Conservation (phyloP, 2,329 filamentous ascomycete species). For the Colletotrichum sp. region DNA sequence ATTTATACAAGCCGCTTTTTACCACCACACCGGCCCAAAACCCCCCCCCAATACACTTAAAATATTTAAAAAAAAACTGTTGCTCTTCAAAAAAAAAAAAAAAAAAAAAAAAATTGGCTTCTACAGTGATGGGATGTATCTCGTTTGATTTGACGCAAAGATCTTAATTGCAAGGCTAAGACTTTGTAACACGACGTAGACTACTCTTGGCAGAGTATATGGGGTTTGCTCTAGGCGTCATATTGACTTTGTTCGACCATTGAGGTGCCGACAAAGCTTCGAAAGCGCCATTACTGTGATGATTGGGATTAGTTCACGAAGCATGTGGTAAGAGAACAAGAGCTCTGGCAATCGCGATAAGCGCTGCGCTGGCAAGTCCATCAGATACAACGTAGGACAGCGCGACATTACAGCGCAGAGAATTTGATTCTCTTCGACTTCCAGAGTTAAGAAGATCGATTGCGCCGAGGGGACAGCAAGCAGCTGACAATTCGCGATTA, state of each 20-base stretch:
- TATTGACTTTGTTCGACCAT: conserved; percentile 82
- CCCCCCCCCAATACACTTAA: too few species aligned
- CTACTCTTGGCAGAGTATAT: conserved; percentile 86
- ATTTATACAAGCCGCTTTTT: too few species aligned
- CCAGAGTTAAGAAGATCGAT: background rate
- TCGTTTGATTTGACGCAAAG: conserved; percentile 84
- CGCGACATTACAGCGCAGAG: background rate
- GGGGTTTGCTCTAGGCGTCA: conserved; percentile 79
- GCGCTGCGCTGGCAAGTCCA: background rate
- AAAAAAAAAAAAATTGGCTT: too few species aligned
- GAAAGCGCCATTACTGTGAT: conserved; percentile 71
- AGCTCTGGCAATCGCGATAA: background rate
- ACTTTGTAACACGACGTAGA: conserved; percentile 94
- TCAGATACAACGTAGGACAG: background rate
- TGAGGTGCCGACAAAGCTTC: conserved; percentile 69
- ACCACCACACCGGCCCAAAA: too few species aligned
- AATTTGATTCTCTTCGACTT: background rate
- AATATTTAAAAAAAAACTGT: too few species aligned
- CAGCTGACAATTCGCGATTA: background rate
- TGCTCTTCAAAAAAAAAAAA: too few species aligned
- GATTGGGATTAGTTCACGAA: background rate
- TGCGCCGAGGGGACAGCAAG: background rate
- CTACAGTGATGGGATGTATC: conserved; percentile 61
- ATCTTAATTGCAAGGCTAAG: conserved; percentile 77
- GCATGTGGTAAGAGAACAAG: background rate